Evolutionary conservation across 2,329 filamentous ascomycete species (phyloP), one percentile per base, ranked within the genome.

Genomic region (Paraphoma chrysanthemicola): DNA sequence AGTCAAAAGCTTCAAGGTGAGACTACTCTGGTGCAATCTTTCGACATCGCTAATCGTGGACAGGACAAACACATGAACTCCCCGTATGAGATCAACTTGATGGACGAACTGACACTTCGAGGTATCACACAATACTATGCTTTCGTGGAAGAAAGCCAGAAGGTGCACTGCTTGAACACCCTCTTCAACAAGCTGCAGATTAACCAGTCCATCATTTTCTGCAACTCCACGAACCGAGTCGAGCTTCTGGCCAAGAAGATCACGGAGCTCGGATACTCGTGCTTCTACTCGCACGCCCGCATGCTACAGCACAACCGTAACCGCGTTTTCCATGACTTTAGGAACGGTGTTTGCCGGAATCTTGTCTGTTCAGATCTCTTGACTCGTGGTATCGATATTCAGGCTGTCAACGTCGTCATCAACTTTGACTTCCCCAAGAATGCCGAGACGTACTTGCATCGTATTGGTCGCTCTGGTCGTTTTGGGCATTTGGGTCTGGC

Each of bases 371-470:
- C 96, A 2, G 95, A 99, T 80, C 85, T 99, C 39, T 86, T 99
- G 63, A 99, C 95, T 62, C 93, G 95, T 80, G 95, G 95, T 88
- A 99, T 99, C 72, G 95, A 99, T 80, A 99, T 99, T 64, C 95
- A 99, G 79, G 95, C 95, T 51, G 95, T 99, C 73, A 99, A 99
- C 70, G 95, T 99, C 53, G 95, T 99, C 75, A 99, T 99, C 86
- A 99, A 99, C 82, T 99, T 99, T 73, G 95, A 99, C 74, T 99
- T 99, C 78, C 95, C 95, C 52, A 99, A 99, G 83, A 99, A 99
- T 72, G 96, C 95, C 14, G 95, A 99, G 81, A 99, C 95, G 0
- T 99, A 99, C 75, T 88, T 99, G 55, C 95, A 99, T 81, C 92
- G 95, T 67, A 99, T 99, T 75, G 95, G 95, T 83, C 92, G 95